A percentile compares a stretch with the other conserved stretches of the same genome.
Evolutionary conservation across 2,329 filamentous ascomycete species (phyloP).

Genomic region (Colletotrichum sp.): DNA sequence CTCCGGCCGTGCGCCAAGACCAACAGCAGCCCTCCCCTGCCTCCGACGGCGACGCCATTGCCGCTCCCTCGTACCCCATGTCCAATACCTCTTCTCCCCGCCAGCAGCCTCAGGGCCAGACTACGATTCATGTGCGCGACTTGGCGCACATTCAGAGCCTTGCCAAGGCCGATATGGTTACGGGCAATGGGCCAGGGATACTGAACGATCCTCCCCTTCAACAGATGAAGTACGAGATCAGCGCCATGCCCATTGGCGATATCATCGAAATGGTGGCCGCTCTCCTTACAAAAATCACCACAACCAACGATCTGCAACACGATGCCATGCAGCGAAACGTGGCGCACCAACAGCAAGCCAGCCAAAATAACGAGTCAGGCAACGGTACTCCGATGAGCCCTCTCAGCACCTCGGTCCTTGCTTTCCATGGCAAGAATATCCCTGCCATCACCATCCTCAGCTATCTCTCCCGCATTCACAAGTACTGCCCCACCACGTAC

Average conservation of each 20-base stretch:
- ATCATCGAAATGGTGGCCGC: slow-evolving; percentile 99
- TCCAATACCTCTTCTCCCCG: slow-evolving; percentile 29
- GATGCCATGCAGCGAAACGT: slow-evolving; percentile 82
- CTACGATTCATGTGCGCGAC: slow-evolving; percentile 78
- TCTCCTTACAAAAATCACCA: slow-evolving; percentile 94
- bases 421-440: slow-evolving; percentile 98
- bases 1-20: slow-evolving; percentile 27
- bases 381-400: slow-evolving; percentile 66
- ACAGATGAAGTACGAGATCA: slow-evolving; percentile 86
- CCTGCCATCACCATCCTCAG: slow-evolving; percentile 96
- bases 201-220: slow-evolving; percentile 57
- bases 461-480: slow-evolving; percentile 95
- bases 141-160: slow-evolving; percentile 91
- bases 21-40: slow-evolving; percentile 40
- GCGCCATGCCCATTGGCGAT: slow-evolving; percentile 94
- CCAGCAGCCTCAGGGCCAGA: slow-evolving; percentile 41
- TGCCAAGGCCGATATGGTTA: slow-evolving; percentile 77
- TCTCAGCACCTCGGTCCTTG: slow-evolving; percentile 73
- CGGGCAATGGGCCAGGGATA: slow-evolving; percentile 52
- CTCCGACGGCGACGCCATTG: slow-evolving; percentile 34
- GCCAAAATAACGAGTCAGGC: slow-evolving; percentile 46
- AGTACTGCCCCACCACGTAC: slow-evolving; percentile 98
- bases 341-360: slow-evolving; percentile 62
- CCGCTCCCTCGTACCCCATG: slow-evolving; percentile 26
- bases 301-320: slow-evolving; percentile 93